Evolutionary conservation across 2,329 filamentous ascomycete genomes (phyloP).

Genomic region (Cephalotrichum gorgonifer): DNA sequence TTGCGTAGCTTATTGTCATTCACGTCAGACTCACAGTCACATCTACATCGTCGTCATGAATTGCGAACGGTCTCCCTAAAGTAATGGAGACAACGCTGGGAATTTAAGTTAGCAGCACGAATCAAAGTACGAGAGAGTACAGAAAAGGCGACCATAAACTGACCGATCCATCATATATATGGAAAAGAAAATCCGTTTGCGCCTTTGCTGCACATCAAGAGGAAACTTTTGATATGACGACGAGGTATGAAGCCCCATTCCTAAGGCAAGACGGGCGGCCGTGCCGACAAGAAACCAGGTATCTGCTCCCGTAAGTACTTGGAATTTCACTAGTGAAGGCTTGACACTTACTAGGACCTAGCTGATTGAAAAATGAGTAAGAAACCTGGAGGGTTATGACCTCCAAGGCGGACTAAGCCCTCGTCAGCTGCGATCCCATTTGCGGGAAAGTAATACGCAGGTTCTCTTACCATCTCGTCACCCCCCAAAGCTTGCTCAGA

Average conservation of each 20-base stretch:
- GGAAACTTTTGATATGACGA: slow-evolving; percentile 22
- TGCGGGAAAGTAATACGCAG: background rate
- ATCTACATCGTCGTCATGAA: slow-evolving; percentile 35
- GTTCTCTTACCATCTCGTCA: slow-evolving; percentile 24
- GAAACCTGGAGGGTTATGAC: slow-evolving; percentile 34
- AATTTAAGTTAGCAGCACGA: background rate
- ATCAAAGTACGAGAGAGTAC: background rate
- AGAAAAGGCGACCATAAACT: background rate
- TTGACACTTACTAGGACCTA: slow-evolving; percentile 28
- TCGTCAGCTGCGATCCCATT: background rate
- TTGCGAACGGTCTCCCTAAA: slow-evolving; percentile 31
- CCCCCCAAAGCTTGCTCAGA: slow-evolving; percentile 25
- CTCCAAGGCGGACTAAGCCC: slow-evolving; percentile 26
- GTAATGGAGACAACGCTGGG: slow-evolving; percentile 30
- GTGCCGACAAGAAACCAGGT: slow-evolving; percentile 35
- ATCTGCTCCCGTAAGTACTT: slow-evolving; percentile 14
- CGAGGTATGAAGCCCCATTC: slow-evolving; percentile 28
- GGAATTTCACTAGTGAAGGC: background rate
- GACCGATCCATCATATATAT: slow-evolving; percentile 38
- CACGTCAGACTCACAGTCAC: slow-evolving; percentile 16
- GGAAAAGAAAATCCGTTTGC: slow-evolving; percentile 33
- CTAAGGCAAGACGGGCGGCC: slow-evolving; percentile 30
- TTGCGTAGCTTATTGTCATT: background rate
- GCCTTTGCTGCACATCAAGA: slow-evolving; percentile 20
- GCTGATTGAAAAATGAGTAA: slow-evolving; percentile 36